phyloP scores from a whole-genome alignment of 192 early-diverging fungal genomes.

The Mortierella hygrophila region DNA sequence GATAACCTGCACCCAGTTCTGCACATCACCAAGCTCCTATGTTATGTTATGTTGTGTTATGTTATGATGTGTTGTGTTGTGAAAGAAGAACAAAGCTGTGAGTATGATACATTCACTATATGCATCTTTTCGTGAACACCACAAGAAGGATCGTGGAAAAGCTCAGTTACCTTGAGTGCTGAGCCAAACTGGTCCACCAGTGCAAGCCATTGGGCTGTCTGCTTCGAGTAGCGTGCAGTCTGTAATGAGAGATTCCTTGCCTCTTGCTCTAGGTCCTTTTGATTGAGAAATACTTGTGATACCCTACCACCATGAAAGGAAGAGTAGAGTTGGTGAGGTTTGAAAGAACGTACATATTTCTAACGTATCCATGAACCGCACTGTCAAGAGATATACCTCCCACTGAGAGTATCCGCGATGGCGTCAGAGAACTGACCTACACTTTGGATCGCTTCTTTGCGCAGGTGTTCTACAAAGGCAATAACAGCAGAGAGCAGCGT shows the following conservation, averaged over 20 bases:
- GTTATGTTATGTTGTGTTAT: background rate
- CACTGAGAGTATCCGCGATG: conserved; percentile 70
- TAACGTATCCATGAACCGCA: background rate
- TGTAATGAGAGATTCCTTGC: conserved; percentile 64
- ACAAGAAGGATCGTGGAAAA: background rate
- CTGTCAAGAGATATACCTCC: conserved; percentile 47
- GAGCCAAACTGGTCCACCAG: conserved; percentile 81
- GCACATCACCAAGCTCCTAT: conserved; percentile 89
- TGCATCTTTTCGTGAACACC: background rate
- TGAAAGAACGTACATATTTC: background rate
- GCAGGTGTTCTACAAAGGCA: conserved; percentile 64
- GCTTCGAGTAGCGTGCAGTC: conserved; percentile 64
- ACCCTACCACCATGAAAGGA: conserved; percentile 49
- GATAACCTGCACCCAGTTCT: conserved; percentile 88
- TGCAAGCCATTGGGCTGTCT: conserved; percentile 84
- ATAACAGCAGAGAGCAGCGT: background rate
- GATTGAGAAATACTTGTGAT: conserved; percentile 69
- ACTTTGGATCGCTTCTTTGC: conserved; percentile 65
- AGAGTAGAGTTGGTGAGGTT: background rate
- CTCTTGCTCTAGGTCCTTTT: conserved; percentile 77
- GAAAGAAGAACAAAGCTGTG: background rate
- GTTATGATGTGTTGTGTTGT: background rate
- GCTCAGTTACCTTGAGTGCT: conserved; percentile 77
- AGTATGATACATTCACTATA: background rate
- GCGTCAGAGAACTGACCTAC: conserved; percentile 68